Evolutionary conservation across 106 monocot genomes (phyloP).

Genomic region (Cymbidium sinense): DNA sequence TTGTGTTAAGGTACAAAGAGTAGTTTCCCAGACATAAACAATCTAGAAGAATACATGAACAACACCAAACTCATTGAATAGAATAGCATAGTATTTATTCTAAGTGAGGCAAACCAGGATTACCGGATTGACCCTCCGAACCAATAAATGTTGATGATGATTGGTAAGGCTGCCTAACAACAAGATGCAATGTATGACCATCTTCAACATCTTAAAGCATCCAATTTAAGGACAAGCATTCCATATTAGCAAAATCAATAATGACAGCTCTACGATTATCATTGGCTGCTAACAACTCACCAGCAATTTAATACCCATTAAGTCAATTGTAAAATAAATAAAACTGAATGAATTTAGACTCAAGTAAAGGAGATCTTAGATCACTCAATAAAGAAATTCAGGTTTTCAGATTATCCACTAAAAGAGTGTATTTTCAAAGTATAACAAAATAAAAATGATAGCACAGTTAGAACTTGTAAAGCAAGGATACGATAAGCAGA

Average conservation of each 20-base stretch:
- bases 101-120: conserved; percentile 23
- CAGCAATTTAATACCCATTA: too few species aligned
- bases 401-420: background rate
- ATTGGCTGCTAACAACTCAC: background rate
- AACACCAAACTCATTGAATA: background rate
- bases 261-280: background rate
- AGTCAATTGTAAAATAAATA: background rate
- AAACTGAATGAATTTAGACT: background rate
- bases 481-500: conserved; percentile 72
- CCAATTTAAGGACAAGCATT: conserved; percentile 32
- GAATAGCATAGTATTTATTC: background rate
- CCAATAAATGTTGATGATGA: conserved; percentile 23
- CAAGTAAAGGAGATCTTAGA: background rate
- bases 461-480: background rate
- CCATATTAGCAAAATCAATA: background rate
- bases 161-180: conserved; percentile 70
- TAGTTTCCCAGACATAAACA: background rate
- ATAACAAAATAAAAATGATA: background rate
- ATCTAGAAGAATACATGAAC: background rate
- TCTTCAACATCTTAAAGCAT: conserved; percentile 83
- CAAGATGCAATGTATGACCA: conserved; percentile 95
- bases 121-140: conserved; percentile 27
- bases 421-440: background rate
- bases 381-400: background rate
- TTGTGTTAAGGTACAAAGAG: background rate